Evolutionary conservation across 2,329 filamentous ascomycete species (phyloP).

Genomic region (Coleophoma cylindrospora): DNA sequence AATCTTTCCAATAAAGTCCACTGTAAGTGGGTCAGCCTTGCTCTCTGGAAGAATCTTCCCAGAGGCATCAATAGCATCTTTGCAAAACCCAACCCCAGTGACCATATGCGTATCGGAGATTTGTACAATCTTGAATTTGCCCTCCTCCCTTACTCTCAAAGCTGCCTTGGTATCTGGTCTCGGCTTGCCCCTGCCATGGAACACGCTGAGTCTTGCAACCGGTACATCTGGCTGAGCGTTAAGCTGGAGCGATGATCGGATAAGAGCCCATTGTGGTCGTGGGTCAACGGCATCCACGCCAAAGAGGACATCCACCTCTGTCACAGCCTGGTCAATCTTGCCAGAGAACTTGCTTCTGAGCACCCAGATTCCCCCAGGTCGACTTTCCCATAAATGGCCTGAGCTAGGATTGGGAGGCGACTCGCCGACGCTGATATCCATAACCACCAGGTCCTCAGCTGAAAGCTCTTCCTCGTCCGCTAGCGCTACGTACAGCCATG

Average conservation of each 20-base stretch:
- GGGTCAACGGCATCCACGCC: conserved; percentile 76
- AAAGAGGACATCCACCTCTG: conserved; percentile 63
- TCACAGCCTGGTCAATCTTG: conserved; percentile 46
- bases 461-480: conserved; percentile 63
- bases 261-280: conserved; percentile 65
- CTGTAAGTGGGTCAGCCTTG: conserved; percentile 81
- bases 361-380: conserved; percentile 61
- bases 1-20: conserved; percentile 80
- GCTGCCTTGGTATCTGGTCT: conserved; percentile 26
- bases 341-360: conserved; percentile 35
- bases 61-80: conserved; percentile 62
- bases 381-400: conserved; percentile 56
- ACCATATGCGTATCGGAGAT: conserved; percentile 88
- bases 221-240: conserved; percentile 25
- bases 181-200: conserved; percentile 57
- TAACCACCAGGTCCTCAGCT: conserved; percentile 50
- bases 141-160: conserved; percentile 70
- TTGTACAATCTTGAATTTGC: conserved; percentile 94
- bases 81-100: conserved; percentile 77
- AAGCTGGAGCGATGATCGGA: conserved; percentile 30
- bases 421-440: conserved; percentile 58
- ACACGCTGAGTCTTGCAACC: conserved; percentile 30
- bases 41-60: conserved; percentile 55
- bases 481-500: conserved; percentile 60
- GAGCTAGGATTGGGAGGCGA: conserved; percentile 46